Conservation (phyloP, 129 eudicot species). For the Flaveria brownii region DNA sequence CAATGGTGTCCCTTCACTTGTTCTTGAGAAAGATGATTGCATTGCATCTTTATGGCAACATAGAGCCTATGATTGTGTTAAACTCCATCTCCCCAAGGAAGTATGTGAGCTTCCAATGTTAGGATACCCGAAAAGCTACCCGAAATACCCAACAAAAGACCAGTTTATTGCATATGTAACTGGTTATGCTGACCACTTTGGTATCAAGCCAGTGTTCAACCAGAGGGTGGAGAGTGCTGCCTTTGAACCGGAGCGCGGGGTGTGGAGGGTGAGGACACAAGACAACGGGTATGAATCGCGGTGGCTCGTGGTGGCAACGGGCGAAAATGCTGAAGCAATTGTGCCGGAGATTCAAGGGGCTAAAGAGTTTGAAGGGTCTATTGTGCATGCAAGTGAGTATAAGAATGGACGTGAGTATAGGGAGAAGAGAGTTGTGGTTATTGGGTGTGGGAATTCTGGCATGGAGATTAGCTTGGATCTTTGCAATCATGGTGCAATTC, state of each 20-base stretch:
- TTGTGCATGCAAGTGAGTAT: slow-evolving; percentile 64
- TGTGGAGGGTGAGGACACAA: slow-evolving; percentile 61
- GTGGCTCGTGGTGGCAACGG: slow-evolving; percentile 78
- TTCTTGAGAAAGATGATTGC: slow-evolving; percentile 73
- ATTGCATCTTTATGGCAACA: slow-evolving; percentile 86
- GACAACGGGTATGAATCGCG: slow-evolving; percentile 44
- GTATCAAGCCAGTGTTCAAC: slow-evolving; percentile 62
- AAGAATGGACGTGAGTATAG: slow-evolving; percentile 51
- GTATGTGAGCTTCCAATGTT: slow-evolving; percentile 69
- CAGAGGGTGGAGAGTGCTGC: slow-evolving; percentile 47
- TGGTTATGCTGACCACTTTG: slow-evolving; percentile 64
- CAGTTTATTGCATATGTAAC: slow-evolving; percentile 71
- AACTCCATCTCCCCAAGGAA: slow-evolving; percentile 69
- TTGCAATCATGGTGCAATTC: slow-evolving; percentile 52
- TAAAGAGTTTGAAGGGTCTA: slow-evolving; percentile 46
- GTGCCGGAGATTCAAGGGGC: slow-evolving; percentile 59
- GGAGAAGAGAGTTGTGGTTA: slow-evolving; percentile 55
- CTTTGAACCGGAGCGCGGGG: slow-evolving; percentile 39
- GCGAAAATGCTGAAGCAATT: slow-evolving; percentile 71
- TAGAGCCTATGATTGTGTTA: slow-evolving; percentile 66
- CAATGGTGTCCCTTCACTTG: slow-evolving; percentile 53
- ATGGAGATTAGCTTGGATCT: slow-evolving; percentile 86
- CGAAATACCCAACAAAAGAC: slow-evolving; percentile 64
- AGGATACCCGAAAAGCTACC: slow-evolving; percentile 56
- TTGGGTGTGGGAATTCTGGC: slow-evolving; percentile 91